A percentile compares a stretch with the other conserved stretches of the same genome.
These are phyloP conservation scores for Schwanniomyces yamadae DNA, from an alignment of 805 yeast species.

Conservation along the genomic window DNA sequence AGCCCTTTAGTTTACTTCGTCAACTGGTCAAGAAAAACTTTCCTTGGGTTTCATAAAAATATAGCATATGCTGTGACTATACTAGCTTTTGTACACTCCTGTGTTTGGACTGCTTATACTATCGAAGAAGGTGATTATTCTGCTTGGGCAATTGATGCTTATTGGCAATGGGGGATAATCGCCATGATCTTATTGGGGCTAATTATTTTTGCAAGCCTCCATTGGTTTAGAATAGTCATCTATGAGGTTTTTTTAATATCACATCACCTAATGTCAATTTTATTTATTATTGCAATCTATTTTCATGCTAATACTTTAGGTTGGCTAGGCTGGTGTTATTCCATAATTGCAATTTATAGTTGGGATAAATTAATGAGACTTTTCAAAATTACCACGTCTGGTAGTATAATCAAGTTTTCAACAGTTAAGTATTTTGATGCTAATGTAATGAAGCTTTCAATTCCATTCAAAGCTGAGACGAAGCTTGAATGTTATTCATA, in stretches of 20 bases:
- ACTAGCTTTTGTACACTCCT: slow-evolving; percentile 4
- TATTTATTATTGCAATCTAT: slow-evolving; percentile 4
- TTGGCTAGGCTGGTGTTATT: slow-evolving; percentile 7
- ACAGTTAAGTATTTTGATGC: slow-evolving; percentile 7
- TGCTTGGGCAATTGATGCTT: slow-evolving; percentile 3
- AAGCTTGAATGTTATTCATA: background rate
- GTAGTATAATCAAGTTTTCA: slow-evolving; percentile 16
- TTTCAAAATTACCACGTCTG: slow-evolving; percentile 11
- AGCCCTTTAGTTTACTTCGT: slow-evolving; percentile 1
- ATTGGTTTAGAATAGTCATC: slow-evolving; percentile 2
- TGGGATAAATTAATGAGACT: slow-evolving; percentile 2
- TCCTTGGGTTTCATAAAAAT: slow-evolving; percentile 3
- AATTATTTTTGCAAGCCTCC: slow-evolving; percentile 13
- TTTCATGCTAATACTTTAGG: slow-evolving; percentile 4
- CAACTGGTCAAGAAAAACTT: slow-evolving; percentile 4
- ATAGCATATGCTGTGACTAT: slow-evolving; percentile 3
- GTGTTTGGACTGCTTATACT: slow-evolving; percentile 4
- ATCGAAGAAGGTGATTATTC: slow-evolving; percentile 2
- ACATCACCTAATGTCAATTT: slow-evolving; percentile 3
- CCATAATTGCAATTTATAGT: slow-evolving; percentile 6
- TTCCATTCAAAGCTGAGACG: slow-evolving; percentile 14
- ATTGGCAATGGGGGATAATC: slow-evolving; percentile 4
- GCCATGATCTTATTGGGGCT: slow-evolving; percentile 8
- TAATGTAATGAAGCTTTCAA: slow-evolving; percentile 14
- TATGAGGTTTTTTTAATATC: slow-evolving; percentile 4